These are phyloP conservation scores for Cutaneotrichosporon dermatis DNA, from an alignment of 1,284 basidiomycete genomes.

Conservation along the genomic window DNA sequence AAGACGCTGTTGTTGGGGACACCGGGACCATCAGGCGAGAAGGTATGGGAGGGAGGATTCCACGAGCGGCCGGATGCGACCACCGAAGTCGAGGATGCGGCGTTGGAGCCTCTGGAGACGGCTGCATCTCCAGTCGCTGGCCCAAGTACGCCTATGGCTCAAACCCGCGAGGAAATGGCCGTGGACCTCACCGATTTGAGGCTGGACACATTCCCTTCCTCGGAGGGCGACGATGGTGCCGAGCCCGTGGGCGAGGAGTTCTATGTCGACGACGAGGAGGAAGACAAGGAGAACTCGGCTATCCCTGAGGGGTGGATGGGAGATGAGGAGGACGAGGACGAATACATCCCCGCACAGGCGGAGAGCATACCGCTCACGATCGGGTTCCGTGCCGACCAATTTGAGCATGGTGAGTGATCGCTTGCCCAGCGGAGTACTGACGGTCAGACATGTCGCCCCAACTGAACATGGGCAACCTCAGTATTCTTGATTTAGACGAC, in stretches of 20 bases:
- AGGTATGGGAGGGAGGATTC: conserved; percentile 22
- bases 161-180: conserved; percentile 15
- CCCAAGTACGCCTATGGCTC: not conserved
- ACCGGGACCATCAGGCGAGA: conserved; percentile 9
- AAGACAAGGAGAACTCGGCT: conserved; percentile 41
- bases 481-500: conserved; percentile 38
- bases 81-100: not conserved
- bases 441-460: conserved; percentile 11
- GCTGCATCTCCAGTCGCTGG: not conserved
- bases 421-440: not conserved
- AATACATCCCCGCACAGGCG: conserved; percentile 5
- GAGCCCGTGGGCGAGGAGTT: not conserved
- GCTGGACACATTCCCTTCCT: conserved; percentile 9
- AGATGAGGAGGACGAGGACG: conserved; percentile 11
- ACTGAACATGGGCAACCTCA: conserved; percentile 39
- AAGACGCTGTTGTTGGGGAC: conserved; percentile 28
- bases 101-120: conserved; percentile 1
- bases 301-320: conserved; percentile 10
- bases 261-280: conserved; percentile 19
- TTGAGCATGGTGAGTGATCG: conserved; percentile 11
- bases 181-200: conserved; percentile 16
- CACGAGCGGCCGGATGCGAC: conserved; percentile 9
- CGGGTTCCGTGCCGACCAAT: conserved; percentile 9
- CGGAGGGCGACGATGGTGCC: not conserved
- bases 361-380: conserved; percentile 10